Evolutionary conservation across 164 flowering plant genomes (phyloP), one percentile per base, ranked within the genome.

Genomic region (Chimonanthus salicifolius): DNA sequence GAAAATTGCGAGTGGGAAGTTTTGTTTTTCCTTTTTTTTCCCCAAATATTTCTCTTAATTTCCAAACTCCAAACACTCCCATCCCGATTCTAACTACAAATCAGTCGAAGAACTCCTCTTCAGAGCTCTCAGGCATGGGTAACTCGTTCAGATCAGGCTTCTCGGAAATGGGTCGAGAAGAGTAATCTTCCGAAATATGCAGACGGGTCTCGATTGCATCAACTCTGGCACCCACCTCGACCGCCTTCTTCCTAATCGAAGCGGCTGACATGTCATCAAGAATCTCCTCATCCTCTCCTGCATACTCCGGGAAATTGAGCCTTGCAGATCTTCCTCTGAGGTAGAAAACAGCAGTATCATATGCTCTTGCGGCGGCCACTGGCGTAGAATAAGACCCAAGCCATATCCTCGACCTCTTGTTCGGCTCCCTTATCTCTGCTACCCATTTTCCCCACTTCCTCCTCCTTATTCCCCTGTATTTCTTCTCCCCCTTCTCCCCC

Each of bases 371-470:
- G 43, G 94, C 97, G 68, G 97, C 97, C 7, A 85, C 66, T 0
- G 97, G 92, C 6, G 94, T 84, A 3, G 90, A 83, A 80, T 92
- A 92, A 11, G 97, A 92, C 8, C 97, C 97, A 3, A 92, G 87
- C 97, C 97, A 92, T 11, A 92, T 88, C 78, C 97, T 82, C 0
- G 97, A 85, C 72, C 95, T 33, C 82, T 92, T 92, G 83, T 92
- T 92, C 7, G 97, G 97, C 73, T 92, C 95, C 67, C 97, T 70
- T 44, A 92, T 88, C 85, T 92, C 97, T 1, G 97, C 94, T 46
- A 92, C 97, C 97, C 97, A 92, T 73, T 92, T 92, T 0, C 97
- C 97, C 97, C 97, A 92, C 84, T 89, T 90, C 58, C 97, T 83
- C 97, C 85, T 90, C 90, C 97, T 82, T 72, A 92, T 87, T 2